phyloP scores from a whole-genome alignment of 768 basidiomycete genomes.

The Mycena albidolilacea region DNA sequence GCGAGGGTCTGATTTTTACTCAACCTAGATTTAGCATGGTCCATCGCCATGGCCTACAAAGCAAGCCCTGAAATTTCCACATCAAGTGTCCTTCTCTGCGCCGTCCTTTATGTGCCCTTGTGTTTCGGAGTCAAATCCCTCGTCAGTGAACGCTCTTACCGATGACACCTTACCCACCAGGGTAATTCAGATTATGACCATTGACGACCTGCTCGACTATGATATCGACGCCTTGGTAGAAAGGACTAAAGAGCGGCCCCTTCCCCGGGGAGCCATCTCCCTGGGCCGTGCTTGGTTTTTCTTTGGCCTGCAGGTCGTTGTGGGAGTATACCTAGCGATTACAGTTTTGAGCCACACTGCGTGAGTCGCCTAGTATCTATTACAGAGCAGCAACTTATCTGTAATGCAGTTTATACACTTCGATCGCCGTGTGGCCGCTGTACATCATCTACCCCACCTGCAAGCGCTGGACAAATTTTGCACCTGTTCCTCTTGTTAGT shows the following conservation, averaged over 20 bases:
- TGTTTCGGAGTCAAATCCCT: constrained; percentile 51
- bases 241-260: constrained; percentile 45
- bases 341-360: constrained; percentile 41
- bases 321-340: constrained; percentile 43
- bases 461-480: constrained; percentile 52
- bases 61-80: constrained; percentile 43
- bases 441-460: constrained; percentile 53
- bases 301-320: constrained; percentile 43
- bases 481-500: constrained; percentile 49
- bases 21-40: constrained; percentile 44
- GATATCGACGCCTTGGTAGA: constrained; percentile 48
- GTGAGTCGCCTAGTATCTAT: constrained; percentile 30
- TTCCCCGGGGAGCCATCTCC: constrained; percentile 49
- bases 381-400: neutral
- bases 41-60: constrained; percentile 50
- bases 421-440: constrained; percentile 49
- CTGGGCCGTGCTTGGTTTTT: constrained; percentile 48
- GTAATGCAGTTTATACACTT: constrained; percentile 41
- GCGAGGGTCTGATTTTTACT: neutral
- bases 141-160: constrained; percentile 34
- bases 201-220: constrained; percentile 46
- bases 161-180: neutral
- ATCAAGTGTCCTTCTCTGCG: constrained; percentile 38
- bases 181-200: constrained; percentile 50
- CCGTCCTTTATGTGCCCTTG: constrained; percentile 45